Evolutionary conservation across 306 rosid species (phyloP).

Genomic region (Vigna nakashimae): DNA sequence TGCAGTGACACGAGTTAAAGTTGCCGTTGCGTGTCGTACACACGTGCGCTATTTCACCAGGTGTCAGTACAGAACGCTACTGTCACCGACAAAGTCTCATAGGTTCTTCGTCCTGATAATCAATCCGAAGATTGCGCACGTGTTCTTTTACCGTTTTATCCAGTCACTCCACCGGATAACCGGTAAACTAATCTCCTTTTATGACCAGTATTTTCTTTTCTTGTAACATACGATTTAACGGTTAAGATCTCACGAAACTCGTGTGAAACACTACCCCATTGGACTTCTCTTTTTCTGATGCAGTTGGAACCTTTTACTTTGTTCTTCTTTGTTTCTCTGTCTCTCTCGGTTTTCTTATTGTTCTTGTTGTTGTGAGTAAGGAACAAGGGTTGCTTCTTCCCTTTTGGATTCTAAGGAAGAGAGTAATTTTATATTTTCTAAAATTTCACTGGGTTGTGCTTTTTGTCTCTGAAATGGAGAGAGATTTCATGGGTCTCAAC

Average conservation of each 20-base stretch:
- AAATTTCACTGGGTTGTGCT: conserved; percentile 3
- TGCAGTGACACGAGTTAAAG: conserved; percentile 12
- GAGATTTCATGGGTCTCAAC: conserved; percentile 87
- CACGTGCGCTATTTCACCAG: conserved; percentile 51
- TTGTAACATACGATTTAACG: conserved; percentile 40
- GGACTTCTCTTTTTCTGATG: conserved; percentile 33
- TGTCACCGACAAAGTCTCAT: conserved; percentile 46
- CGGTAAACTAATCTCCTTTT: conserved; percentile 50
- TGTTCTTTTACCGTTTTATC: conserved; percentile 61
- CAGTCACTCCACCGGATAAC: conserved; percentile 53
- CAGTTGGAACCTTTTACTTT: conserved; percentile 45
- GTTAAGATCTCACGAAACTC: conserved; percentile 52
- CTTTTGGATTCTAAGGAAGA: conserved; percentile 21
- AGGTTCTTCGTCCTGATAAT: not conserved
- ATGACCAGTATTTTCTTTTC: conserved; percentile 1
- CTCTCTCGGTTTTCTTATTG: not conserved
- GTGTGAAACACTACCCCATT: conserved; percentile 9
- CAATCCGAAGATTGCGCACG: conserved; percentile 56
- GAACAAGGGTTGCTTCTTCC: conserved; percentile 28
- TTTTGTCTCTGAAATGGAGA: conserved; percentile 68
- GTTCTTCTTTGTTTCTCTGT: conserved; percentile 35
- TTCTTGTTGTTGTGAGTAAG: conserved; percentile 8
- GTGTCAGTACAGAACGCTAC: conserved; percentile 24
- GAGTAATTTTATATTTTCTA: not conserved
- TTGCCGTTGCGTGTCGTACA: conserved; percentile 38